Base-by-base conservation (phyloP, 1,284 basidiomycete genomes). In the Cyathus olla region DNA sequence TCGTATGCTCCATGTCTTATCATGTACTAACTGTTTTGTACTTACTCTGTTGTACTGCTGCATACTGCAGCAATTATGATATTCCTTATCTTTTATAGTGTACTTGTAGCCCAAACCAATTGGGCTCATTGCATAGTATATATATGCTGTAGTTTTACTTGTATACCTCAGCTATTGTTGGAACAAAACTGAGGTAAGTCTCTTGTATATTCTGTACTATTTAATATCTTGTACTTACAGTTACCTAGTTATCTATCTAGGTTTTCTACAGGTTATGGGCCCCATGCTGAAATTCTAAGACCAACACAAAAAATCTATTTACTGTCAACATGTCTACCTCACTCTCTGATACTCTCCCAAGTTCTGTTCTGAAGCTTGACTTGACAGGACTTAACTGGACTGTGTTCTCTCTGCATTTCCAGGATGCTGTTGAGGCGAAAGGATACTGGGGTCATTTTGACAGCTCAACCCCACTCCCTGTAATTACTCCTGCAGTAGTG, bases 371-470 rank as follows among this genome's bases (percentile, higher is more conserved):
- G 0, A 75, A 74, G 57, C 70, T 80, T 13, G 62, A 72, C 10
- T 15, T 63, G 6, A 67, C 72, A 56, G 72, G 76, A 3, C 37
- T 61, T 13, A 82, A 81, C 66, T 82, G 77, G 76, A 62, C 67
- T 27, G 59, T 80, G 39, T 75, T 76, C 62, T 56, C 63, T 19
- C 44, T 74, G 39, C 55, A 68, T 57, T 79, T 78, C 60, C 56
- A 67, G 40, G 64, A 68, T 49, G 68, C 75, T 29, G 64, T 74
- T 24, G 60, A 76, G 21, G 75, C 69, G 2, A 79, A 78, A 46
- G 70, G 66, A 0, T 66, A 66, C 24, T 76, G 73, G 72, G 67
- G 68, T 11, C 72, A 75, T 47, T 75, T 76, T 52, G 61, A 71
- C 40, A 66, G 74, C 44, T 55, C 64, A 1, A 31, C 49, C 2